These are phyloP conservation scores for Wickerhamomyces rabaulensis DNA, from an alignment of 805 yeast species.

Conservation along the genomic window DNA sequence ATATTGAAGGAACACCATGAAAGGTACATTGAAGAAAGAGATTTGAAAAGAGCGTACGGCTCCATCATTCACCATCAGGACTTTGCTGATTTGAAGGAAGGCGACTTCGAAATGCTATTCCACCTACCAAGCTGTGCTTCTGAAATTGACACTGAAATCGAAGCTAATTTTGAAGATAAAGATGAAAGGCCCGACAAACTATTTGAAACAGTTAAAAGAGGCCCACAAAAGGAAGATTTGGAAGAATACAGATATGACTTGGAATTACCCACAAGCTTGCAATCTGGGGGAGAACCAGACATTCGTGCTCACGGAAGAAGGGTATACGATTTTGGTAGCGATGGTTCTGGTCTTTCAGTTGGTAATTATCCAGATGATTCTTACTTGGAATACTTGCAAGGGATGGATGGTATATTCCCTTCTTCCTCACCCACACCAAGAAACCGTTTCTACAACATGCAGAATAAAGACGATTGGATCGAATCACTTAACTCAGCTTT, in stretches of 20 bases:
- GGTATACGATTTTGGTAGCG: neutral
- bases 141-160: too few relatives aligned
- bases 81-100: conserved; percentile 9
- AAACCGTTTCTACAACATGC: neutral
- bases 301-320: neutral
- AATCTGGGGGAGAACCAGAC: neutral
- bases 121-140: neutral
- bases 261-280: neutral
- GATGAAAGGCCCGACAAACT: neutral
- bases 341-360: neutral
- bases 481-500: conserved; percentile 15
- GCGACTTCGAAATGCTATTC: conserved; percentile 2
- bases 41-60: conserved; percentile 5
- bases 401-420: conserved; percentile 1
- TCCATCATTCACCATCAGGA: conserved; percentile 12
- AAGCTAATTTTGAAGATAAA: too few relatives aligned
- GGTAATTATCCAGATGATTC: conserved; percentile 7
- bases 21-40: neutral
- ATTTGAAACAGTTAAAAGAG: neutral
- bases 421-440: neutral
- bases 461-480: conserved; percentile 14
- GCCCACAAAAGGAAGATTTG: neutral
- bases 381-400: conserved; percentile 4
- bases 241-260: neutral
- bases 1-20: neutral